These are phyloP conservation scores for Plantago coronopus DNA, from an alignment of 305 asterid genomes.

Conservation along the genomic window DNA sequence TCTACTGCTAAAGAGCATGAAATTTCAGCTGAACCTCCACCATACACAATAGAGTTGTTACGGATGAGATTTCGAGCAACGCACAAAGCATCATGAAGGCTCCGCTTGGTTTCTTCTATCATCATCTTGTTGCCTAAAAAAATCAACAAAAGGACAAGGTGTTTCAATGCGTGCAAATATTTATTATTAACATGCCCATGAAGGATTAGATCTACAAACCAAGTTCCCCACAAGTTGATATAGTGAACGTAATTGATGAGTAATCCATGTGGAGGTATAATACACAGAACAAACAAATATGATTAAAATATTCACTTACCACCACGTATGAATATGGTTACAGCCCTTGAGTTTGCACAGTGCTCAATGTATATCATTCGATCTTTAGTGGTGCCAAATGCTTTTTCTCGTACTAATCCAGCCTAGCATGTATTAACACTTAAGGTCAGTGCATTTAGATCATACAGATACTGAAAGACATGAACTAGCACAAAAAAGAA, in stretches of 20 bases:
- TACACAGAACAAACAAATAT: conserved; percentile 2
- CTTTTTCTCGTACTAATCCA: conserved; percentile 89
- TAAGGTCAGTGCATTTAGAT: conserved; percentile 11
- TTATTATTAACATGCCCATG: neutral
- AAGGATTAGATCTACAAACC: neutral
- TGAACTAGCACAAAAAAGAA: neutral
- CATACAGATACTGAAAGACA: neutral
- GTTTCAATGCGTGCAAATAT: neutral
- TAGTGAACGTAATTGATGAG: too few relatives aligned
- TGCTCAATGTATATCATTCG: conserved; percentile 96
- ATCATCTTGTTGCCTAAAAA: conserved; percentile 91
- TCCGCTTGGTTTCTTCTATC: conserved; percentile 93
- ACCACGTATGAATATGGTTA: conserved; percentile 92
- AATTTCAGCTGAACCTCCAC: conserved; percentile 97
- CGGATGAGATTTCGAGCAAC: conserved; percentile 92
- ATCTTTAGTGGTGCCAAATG: conserved; percentile 94
- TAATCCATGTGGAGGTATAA: neutral
- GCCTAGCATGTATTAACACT: conserved; percentile 48
- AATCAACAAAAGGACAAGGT: conserved; percentile 10
- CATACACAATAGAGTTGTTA: conserved; percentile 88
- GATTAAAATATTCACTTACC: conserved; percentile 45
- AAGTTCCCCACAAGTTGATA: too few relatives aligned
- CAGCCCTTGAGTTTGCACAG: conserved; percentile 97
- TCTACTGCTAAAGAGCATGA: conserved; percentile 91
- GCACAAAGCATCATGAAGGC: conserved; percentile 84